Evolutionary conservation across 257 asterid genomes (phyloP), one percentile per base, ranked within the genome.

Genomic region (Ilex asprella): DNA sequence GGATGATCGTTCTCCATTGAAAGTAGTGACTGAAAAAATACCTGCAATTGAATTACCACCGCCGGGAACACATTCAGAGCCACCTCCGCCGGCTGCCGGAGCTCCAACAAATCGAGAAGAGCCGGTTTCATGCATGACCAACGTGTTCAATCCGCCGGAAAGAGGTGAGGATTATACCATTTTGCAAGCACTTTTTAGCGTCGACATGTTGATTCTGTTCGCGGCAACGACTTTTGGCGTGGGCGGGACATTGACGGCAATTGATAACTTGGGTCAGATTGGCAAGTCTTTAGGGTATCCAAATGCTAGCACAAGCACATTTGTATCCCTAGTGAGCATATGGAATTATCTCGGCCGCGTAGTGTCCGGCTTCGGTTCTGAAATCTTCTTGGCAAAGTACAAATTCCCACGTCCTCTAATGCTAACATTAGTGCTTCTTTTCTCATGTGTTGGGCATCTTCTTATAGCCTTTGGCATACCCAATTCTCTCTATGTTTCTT

Each of bases 301-400:
- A 0, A 16, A 43, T 1, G 59, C 66, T 59, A 80, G 79, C 70
- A 77, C 74, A 13, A 67, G 83, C 2, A 80, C 83, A 0, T 80
- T 80, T 31, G 68, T 80, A 21, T 80, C 83, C 8, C 75, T 80
- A 0, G 83, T 80, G 31, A 80, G 86, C 73, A 80, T 80, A 43
- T 80, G 86, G 86, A 67, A 67, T 61, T 80, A 74, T 58, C 78
- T 80, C 0, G 86, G 86, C 12, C 77, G 78, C 1, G 86, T 80
- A 3, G 43, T 67, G 0, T 68, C 86, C 2, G 86, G 86, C 9
- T 80, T 76, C 30, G 72, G 56, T 1, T 80, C 86, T 0, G 83
- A 80, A 59, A 69, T 60, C 16, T 47, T 80, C 10, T 41, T 80
- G n/a, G 56, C 64, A 0, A 80, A 63, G 59, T 80, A 80, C 73